Base-by-base conservation (phyloP, 163 green algal species). In the Chlamydomonas reinhardtii region DNA sequence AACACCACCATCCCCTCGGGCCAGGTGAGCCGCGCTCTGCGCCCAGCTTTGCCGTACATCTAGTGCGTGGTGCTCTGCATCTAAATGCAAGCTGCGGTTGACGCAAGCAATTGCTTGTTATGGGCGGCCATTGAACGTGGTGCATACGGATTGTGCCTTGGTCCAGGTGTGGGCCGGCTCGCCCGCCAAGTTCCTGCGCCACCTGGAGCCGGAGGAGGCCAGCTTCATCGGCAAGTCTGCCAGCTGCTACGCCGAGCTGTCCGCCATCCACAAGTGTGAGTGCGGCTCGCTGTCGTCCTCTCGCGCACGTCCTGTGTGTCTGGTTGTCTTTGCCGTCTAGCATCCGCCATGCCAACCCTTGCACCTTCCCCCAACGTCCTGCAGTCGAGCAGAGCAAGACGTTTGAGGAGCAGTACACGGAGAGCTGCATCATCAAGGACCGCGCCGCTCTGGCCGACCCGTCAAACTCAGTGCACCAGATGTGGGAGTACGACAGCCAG, bases 151-250 rank as follows among this genome's bases (percentile, higher is more conserved):
- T 48, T 5, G 39, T 8, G 39, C 39, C 39, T 8, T 48, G 39
- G 15, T 24, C 91, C 89, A 99, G 93, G 89, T 99, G 17, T 98
- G 95, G 95, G 96, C 93, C 8, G 97, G 97, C 62, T 94, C 87
- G 61, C 98, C 98, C 52, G 98, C 97, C 34, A 95, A 94, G 90
- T 95, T 96, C 81, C 87, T 99, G 86, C 91, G 98, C 43, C 90
- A 95, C 22, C 76, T 99, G 71, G 95, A 94, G 37, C 82, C 92
- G 2, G 96, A 98, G 81, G 97, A 99, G 94, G 87, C 79, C 34
- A 82, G 86, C 2, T 99, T 99, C 90, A 95, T 99, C 43, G 87
- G 80, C 20, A 92, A 91, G 52, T 94, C 82, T 25, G 96, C 97
- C 14, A 77, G 94, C 43, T 95, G 95, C 82, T 98, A 98, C 73